Percentiles rank a stretch among this genome's conserved stretches.
These are phyloP conservation scores for Metarhizium anisopliae DNA, from an alignment of 2,329 filamentous ascomycete species.

Conservation along the genomic window DNA sequence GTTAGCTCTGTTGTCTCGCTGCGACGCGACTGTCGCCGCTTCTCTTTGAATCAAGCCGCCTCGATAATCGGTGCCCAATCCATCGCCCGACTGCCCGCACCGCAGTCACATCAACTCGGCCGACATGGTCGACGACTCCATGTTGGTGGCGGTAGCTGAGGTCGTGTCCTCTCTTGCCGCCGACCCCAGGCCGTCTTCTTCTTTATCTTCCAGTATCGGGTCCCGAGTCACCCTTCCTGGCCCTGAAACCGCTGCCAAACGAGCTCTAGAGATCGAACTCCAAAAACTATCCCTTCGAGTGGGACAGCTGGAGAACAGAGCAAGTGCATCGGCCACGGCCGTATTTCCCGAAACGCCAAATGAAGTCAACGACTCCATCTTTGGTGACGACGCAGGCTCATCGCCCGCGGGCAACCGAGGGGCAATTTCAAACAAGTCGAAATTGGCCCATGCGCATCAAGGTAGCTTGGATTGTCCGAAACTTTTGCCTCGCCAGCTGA, in stretches of 20 bases:
- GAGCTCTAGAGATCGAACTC: slow-evolving; percentile 73
- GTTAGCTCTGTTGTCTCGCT: neutral
- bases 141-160: slow-evolving; percentile 43
- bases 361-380: slow-evolving; percentile 59
- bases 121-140: slow-evolving; percentile 45
- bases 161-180: slow-evolving; percentile 44
- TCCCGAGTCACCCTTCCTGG: slow-evolving; percentile 66
- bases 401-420: slow-evolving; percentile 32
- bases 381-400: slow-evolving; percentile 46
- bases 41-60: neutral
- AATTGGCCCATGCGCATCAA: slow-evolving; percentile 34
- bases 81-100: neutral
- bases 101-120: slow-evolving; percentile 17
- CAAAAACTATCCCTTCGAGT: slow-evolving; percentile 69
- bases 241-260: slow-evolving; percentile 64
- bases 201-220: slow-evolving; percentile 31
- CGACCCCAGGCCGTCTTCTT: slow-evolving; percentile 29
- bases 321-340: slow-evolving; percentile 48
- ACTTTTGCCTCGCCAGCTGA: slow-evolving; percentile 43
- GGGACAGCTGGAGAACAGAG: slow-evolving; percentile 73
- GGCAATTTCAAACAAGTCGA: slow-evolving; percentile 25
- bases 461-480: slow-evolving; percentile 30
- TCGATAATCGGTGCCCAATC: neutral
- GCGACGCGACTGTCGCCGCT: slow-evolving; percentile 3
- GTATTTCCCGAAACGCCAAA: slow-evolving; percentile 74